Evolutionary conservation across 139 green algal species (phyloP).

Genomic region (Chlorella sp.): DNA sequence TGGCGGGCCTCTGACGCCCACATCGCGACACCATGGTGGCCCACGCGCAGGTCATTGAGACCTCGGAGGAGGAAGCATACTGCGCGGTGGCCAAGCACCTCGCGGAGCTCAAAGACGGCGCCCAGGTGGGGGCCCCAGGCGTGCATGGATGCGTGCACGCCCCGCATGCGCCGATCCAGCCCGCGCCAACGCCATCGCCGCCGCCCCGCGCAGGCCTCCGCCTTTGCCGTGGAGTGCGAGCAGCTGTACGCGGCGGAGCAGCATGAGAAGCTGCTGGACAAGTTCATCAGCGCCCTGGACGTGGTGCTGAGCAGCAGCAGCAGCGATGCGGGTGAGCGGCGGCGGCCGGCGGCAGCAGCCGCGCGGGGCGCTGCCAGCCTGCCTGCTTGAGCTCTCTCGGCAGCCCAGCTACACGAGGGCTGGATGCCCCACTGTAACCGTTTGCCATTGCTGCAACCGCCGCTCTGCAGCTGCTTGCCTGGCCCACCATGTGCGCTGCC

Average conservation of each 20-base stretch:
- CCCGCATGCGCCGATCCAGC: slow-evolving; percentile 11
- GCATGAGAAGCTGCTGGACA: slow-evolving; percentile 46
- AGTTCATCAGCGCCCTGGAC: slow-evolving; percentile 47
- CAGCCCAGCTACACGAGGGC: too few species aligned
- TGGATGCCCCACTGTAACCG: too few species aligned
- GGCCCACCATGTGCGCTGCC: not conserved
- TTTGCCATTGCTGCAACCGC: not conserved
- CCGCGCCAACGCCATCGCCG: slow-evolving; percentile 26
- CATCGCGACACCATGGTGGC: slow-evolving; percentile 4
- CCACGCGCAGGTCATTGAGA: slow-evolving; percentile 53
- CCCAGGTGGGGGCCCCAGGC: too few species aligned
- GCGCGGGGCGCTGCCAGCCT: not conserved
- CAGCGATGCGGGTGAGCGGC: slow-evolving; percentile 44
- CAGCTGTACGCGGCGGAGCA: slow-evolving; percentile 35
- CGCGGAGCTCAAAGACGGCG: slow-evolving; percentile 25
- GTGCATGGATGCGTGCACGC: too few species aligned
- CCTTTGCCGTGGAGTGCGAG: slow-evolving; percentile 46
- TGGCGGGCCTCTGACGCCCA: too few species aligned
- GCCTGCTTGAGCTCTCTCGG: too few species aligned
- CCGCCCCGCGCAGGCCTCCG: not conserved
- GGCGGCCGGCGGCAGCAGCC: not conserved
- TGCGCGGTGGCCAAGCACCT: slow-evolving; percentile 47
- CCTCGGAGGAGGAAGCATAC: slow-evolving; percentile 61
- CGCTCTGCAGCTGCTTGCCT: too few species aligned
- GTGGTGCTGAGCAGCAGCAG: slow-evolving; percentile 43